These are phyloP conservation scores for Fraxinus albicans DNA, from an alignment of 305 asterid species.

Conservation along the genomic window DNA sequence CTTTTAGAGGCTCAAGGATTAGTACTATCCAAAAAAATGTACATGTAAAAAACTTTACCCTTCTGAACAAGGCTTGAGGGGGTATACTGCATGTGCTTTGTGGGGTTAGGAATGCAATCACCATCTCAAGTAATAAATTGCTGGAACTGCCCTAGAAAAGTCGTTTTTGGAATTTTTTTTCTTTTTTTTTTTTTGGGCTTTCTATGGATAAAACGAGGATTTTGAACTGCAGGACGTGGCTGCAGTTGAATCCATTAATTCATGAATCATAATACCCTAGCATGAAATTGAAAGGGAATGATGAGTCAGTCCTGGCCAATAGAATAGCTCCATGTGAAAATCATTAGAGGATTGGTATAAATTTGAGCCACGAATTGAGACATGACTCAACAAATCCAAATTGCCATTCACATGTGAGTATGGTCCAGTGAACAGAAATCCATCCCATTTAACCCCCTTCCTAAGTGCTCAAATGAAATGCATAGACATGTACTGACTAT, in stretches of 20 bases:
- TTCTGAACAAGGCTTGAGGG: neutral
- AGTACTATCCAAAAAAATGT: neutral
- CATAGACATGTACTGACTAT: neutral
- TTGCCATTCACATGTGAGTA: neutral
- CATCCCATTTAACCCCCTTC: neutral
- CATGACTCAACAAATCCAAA: slow-evolving; percentile 2
- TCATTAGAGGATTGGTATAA: slow-evolving; percentile 19
- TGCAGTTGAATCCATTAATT: slow-evolving; percentile 5
- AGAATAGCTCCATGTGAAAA: slow-evolving; percentile 1
- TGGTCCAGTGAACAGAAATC: slow-evolving; percentile 9
- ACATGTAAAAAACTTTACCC: neutral
- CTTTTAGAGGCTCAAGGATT: neutral
- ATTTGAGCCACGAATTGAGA: slow-evolving; percentile 32
- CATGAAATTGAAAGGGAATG: neutral
- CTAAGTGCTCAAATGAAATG: neutral
- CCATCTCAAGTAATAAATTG: neutral
- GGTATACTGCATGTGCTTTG: neutral
- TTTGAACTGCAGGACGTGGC: slow-evolving; percentile 15
- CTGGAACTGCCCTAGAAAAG: slow-evolving; percentile 3
- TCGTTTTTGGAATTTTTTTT: neutral
- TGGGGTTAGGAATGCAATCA: slow-evolving; percentile 9
- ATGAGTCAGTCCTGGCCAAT: slow-evolving; percentile 16
- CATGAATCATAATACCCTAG: neutral
- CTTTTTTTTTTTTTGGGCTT: neutral
- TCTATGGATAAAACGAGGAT: neutral